Base-by-base conservation (phyloP, 768 basidiomycete species). In the Leccinum pellstonianum region DNA sequence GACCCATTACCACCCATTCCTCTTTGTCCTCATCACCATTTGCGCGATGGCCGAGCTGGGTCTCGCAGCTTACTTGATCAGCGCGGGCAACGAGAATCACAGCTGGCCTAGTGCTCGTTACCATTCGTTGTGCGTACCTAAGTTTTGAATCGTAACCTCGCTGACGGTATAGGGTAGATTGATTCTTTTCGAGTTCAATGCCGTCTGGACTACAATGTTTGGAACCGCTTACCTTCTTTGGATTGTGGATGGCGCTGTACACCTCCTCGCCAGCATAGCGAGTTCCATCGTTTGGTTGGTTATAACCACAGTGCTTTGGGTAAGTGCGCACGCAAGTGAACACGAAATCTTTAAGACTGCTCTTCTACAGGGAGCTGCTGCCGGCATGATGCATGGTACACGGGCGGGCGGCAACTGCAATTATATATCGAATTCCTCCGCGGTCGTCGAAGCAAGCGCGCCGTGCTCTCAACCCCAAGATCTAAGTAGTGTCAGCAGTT, bases 201-300 rank as follows among this genome's bases (percentile, higher is more conserved):
- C 87, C 21, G 80, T 82, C 41, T 92, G 91, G 90, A 91, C 90
- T n/a, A 78, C 82, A 2, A 64, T 90, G 47, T 91, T 90, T 69
- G 81, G 85, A 14, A 77, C 81, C 12, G 83, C 85, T 35, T 93
- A 91, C 67, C 76, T 90, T 62, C 65, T 90, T 33, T 91, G 87
- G 85, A 82, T 87, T 48, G 73, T 87, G 41, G 84, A 85, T 55
- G 86, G 86, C 52, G 82, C 81, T 4, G 80, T 82, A 50, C 86
- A 87, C 69, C 71, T 89, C 47, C 78, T 92, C 21, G 90, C 89
- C n/a, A 86, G 83, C 69, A 77, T 92, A 47, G 88, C 90, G 23
- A 88, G 88, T 63, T 92, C 90, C 17, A 81, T 90, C 19, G 70
- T 86, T 56, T 93, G 90, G 90, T 76, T 92, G 31, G 70, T 84